Percentiles rank a stretch among this genome's conserved stretches.
phyloP scores from a whole-genome alignment of 2,329 filamentous ascomycete genomes.

The Parafenestella ontariensis region DNA sequence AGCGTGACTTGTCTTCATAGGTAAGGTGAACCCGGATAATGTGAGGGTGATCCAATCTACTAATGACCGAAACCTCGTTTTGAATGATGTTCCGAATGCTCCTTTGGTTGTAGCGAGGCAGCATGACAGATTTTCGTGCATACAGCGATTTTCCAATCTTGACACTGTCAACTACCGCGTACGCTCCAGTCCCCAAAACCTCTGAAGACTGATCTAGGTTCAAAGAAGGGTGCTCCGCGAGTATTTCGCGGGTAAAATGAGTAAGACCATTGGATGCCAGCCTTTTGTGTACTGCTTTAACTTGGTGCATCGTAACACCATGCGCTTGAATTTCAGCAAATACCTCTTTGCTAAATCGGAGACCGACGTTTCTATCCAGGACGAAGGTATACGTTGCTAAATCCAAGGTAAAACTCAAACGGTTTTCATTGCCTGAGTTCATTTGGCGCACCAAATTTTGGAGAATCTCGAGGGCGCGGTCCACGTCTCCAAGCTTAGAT shows the following conservation, averaged over 20 bases:
- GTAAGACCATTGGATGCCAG: neutral
- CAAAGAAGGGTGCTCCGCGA: constrained; percentile 2
- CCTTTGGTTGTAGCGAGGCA: constrained; percentile 17
- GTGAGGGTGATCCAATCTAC: constrained; percentile 15
- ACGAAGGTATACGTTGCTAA: too few relatives aligned
- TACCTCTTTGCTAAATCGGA: neutral
- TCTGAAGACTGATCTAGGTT: constrained; percentile 6
- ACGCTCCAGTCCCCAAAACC: constrained; percentile 18
- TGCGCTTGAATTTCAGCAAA: neutral
- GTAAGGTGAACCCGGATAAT: constrained; percentile 21
- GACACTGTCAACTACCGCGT: constrained; percentile 19
- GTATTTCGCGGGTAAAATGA: constrained; percentile 5
- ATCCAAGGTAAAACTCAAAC: too few relatives aligned
- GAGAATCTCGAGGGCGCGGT: neutral
- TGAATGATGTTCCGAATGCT: constrained; percentile 15
- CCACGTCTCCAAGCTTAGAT: neutral
- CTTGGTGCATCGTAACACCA: neutral
- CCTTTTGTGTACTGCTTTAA: neutral
- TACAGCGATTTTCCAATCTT: constrained; percentile 8
- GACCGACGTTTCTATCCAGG: neutral
- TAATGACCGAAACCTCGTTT: constrained; percentile 20
- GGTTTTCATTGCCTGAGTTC: too few relatives aligned
- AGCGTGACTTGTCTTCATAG: constrained; percentile 21
- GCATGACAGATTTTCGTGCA: constrained; percentile 20
- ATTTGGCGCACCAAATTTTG: neutral